A percentile compares a stretch with the other conserved stretches of the same genome.
These are phyloP conservation scores for Clavariopsis aquatica DNA, from an alignment of 495 filamentous ascomycete genomes.

Conservation along the genomic window DNA sequence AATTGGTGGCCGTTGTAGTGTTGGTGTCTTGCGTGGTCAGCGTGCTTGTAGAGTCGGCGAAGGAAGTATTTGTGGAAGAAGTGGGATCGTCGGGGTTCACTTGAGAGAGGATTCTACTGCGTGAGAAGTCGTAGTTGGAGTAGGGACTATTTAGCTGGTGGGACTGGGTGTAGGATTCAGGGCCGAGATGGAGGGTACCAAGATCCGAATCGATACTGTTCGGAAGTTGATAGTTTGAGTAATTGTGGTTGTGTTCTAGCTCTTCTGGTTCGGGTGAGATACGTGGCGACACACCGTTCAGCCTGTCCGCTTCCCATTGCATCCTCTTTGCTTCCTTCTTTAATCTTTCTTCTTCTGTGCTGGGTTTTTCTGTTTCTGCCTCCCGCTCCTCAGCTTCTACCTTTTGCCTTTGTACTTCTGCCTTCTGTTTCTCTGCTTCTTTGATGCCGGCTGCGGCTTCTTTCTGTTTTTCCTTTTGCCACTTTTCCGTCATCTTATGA, in stretches of 20 bases:
- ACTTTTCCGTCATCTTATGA: slow-evolving; percentile 56
- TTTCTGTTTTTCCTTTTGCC: slow-evolving; percentile 28
- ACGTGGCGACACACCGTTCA: background rate
- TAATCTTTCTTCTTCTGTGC: slow-evolving; percentile 22
- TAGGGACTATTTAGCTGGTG: slow-evolving; percentile 8
- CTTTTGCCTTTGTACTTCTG: slow-evolving; percentile 25
- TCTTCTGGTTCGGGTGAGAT: background rate
- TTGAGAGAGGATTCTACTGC: slow-evolving; percentile 17
- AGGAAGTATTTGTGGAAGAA: background rate
- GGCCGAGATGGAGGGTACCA: slow-evolving; percentile 1
- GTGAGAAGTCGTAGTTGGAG: slow-evolving; percentile 22
- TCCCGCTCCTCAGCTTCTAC: background rate
- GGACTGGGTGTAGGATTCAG: background rate
- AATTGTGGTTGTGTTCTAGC: background rate
- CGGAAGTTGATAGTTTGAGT: background rate
- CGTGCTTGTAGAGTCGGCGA: slow-evolving; percentile 11
- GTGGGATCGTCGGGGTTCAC: slow-evolving; percentile 20
- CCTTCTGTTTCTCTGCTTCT: slow-evolving; percentile 30
- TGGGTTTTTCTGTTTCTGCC: background rate
- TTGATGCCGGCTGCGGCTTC: slow-evolving; percentile 1
- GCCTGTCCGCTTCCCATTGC: background rate
- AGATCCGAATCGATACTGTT: slow-evolving; percentile 11
- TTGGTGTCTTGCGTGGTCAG: slow-evolving; percentile 4
- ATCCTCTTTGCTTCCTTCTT: slow-evolving; percentile 27
- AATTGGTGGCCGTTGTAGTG: slow-evolving; percentile 2